Percentiles rank a stretch among this genome's conserved stretches.
Evolutionary conservation across 495 filamentous ascomycete genomes (phyloP).

Genomic region (Penicillium roqueforti): DNA sequence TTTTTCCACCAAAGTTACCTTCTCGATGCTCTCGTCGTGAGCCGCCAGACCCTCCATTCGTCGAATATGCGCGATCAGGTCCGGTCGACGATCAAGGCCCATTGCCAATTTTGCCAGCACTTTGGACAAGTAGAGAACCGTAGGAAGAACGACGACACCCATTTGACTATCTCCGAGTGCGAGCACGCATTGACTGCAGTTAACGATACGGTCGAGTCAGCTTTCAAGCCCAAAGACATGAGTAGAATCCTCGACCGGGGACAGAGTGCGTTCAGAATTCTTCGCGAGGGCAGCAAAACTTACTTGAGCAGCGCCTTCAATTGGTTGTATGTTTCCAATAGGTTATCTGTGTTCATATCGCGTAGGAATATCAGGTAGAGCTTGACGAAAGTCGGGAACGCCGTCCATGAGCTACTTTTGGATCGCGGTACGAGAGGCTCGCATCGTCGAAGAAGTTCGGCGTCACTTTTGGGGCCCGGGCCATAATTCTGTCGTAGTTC

Average conservation of each 20-base stretch:
- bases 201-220: conserved; percentile 2
- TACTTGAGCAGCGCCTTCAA: conserved; percentile 71
- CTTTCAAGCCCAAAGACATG: not conserved
- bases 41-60: conserved; percentile 44
- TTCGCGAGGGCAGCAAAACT: conserved; percentile 21
- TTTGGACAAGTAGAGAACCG: conserved; percentile 69
- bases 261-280: not conserved
- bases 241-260: not conserved
- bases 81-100: conserved; percentile 68
- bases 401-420: conserved; percentile 64
- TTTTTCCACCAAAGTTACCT: conserved; percentile 74
- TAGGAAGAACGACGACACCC: conserved; percentile 73
- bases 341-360: conserved; percentile 69
- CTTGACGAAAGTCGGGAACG: conserved; percentile 71
- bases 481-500: conserved; percentile 60
- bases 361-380: conserved; percentile 76
- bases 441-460: conserved; percentile 56
- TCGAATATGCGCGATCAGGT: conserved; percentile 58
- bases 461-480: conserved; percentile 42
- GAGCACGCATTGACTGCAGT: conserved; percentile 63
- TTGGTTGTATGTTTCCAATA: conserved; percentile 68
- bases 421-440: conserved; percentile 52
- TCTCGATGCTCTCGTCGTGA: conserved; percentile 53
- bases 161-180: conserved; percentile 73
- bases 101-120: conserved; percentile 76